Evolutionary conservation across 2,329 filamentous ascomycete genomes (phyloP).

Genomic region (Fusarium euwallaceae): DNA sequence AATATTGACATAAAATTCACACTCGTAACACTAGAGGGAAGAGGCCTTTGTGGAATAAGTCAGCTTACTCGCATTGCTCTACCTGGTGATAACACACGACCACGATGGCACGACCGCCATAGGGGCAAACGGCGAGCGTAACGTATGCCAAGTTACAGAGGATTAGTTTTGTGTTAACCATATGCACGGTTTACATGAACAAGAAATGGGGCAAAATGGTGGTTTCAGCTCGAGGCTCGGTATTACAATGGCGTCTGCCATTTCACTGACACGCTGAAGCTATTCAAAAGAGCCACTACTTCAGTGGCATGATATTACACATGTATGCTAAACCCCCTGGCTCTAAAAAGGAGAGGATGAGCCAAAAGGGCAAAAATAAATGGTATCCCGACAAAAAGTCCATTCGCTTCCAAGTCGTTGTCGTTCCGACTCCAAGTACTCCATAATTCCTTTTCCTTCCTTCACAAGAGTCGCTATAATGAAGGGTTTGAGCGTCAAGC

Average conservation of each 20-base stretch:
- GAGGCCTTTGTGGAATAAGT: neutral
- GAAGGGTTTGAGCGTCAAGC: slow-evolving; percentile 10
- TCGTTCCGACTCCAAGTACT: slow-evolving; percentile 23
- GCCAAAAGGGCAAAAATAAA: slow-evolving; percentile 21
- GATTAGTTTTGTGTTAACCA: neutral
- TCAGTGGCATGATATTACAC: slow-evolving; percentile 19
- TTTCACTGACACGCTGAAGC: neutral
- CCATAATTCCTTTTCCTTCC: slow-evolving; percentile 21
- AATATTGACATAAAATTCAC: neutral
- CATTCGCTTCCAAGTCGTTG: slow-evolving; percentile 16
- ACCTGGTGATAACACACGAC: neutral
- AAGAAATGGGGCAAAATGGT: neutral
- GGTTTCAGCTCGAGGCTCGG: neutral
- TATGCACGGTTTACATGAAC: too few relatives aligned
- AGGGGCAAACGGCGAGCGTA: neutral
- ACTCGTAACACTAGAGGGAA: neutral
- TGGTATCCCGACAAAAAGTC: slow-evolving; percentile 26
- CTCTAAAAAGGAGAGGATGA: slow-evolving; percentile 28
- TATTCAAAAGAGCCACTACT: neutral
- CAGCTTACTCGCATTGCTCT: neutral
- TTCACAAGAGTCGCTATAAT: slow-evolving; percentile 15
- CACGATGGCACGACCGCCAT: neutral
- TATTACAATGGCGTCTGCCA: neutral
- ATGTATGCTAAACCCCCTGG: slow-evolving; percentile 18
- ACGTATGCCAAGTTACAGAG: neutral